Evolutionary conservation across 495 filamentous ascomycete species (phyloP).

Genomic region (Penicillium verhagenii): DNA sequence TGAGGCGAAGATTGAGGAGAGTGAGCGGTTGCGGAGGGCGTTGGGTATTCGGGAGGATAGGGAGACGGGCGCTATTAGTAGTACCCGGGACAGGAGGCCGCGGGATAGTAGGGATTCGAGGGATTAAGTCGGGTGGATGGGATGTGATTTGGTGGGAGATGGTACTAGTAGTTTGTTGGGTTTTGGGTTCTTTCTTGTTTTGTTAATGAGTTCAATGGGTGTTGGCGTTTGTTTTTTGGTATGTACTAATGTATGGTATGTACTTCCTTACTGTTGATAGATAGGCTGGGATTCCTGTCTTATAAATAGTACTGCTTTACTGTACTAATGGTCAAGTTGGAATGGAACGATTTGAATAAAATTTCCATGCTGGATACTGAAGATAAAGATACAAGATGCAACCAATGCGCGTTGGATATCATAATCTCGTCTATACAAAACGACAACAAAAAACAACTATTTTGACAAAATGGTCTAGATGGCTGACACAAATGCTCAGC

Average conservation of each 20-base stretch:
- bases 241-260: no score
- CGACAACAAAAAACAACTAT: no score
- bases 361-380: neutral
- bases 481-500: no score
- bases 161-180: no score
- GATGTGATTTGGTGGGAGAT: no score
- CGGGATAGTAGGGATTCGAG: constrained; percentile 31
- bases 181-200: constrained; percentile 2
- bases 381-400: neutral
- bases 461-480: neutral
- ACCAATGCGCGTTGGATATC: constrained; percentile 18
- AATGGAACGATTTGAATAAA: no score
- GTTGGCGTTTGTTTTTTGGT: neutral
- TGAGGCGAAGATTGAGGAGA: constrained; percentile 94
- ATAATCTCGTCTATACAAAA: constrained; percentile 29
- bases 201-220: neutral
- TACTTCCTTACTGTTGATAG: no score
- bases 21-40: constrained; percentile 81
- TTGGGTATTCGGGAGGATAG: constrained; percentile 87
- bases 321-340: no score
- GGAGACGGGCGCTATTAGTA: constrained; percentile 77
- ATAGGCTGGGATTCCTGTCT: neutral
- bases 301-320: no score
- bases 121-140: constrained; percentile 20
- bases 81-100: constrained; percentile 39